Evolutionary conservation across 176 grass and related monocot genomes (phyloP), one percentile per base, ranked within the genome.

Genomic region (Tillandsia leiboldiana): DNA sequence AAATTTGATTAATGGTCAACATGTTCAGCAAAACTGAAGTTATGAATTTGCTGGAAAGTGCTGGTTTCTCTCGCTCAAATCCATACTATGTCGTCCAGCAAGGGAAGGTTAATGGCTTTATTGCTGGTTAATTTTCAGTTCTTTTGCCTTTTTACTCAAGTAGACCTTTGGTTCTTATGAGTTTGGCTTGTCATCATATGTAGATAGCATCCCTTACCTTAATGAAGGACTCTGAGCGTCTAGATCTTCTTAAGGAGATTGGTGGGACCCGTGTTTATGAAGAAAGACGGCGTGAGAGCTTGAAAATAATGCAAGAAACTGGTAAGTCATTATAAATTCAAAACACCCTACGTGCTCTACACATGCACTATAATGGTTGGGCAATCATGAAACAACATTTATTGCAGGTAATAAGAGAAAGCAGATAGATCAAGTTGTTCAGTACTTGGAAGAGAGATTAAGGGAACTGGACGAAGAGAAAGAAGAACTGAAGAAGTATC

Each of bases 261-360:
- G 94, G 94, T 77, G 94, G 94, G 53, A 97, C 94, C 3, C 86
- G 86, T 33, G 94, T 97, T 67, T 97, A 97, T 51, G 94, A 97
- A 79, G 94, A 97, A 56, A 87, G 89, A 68, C 77, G 89, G 48
- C 80, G 74, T n/a, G 94, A 97, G 63, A 97, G 94, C 77, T 93
- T 93, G 87, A 97, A 97, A 80, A 97, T 97, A 77, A 97, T 97
- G 94, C 84, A 90, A 73, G 89, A 97, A 80, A 97, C 94, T 70
- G 89, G 94, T 75, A 82, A 84, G 61, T 57, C 13, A 67, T 13
- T 49, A 14, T 64, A 53, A 50, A 28, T 65, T 1, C 54, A 12
- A 12, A 50, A 51, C 28, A 72, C 65, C 23, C 73, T 66, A 72
- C 69, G 24, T 52, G 6, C 12, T 53, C 8, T 27, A 23, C 12